Evolutionary conservation across 2,329 filamentous ascomycete genomes (phyloP), one percentile per base, ranked within the genome.

Genomic region (Pseudogymnoascus destructans): DNA sequence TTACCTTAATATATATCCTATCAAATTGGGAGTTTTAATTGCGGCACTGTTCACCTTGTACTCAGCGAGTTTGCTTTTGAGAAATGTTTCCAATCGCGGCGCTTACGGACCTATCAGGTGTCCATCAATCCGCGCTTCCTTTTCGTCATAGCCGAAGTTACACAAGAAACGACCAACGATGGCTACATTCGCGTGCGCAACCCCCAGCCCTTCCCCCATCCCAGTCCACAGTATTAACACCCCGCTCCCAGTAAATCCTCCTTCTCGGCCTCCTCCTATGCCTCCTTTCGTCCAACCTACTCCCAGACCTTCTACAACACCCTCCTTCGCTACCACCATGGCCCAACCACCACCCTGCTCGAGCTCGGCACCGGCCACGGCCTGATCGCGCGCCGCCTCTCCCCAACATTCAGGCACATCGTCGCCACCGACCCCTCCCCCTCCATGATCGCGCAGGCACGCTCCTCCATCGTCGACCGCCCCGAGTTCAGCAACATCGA

Each of bases 311-410:
- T 85, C 27, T 83, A 78, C 69, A 72, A 73, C 57, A 75, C 71
- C 15, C 69, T 85, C 8, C 72, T 85, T 10, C 66, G 67, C 19
- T 84, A 79, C 67, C 79, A 84, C 67, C 70, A 72, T 21, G 65
- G 66, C 61, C 17, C 71, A 64, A 60, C 66, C 8, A 66, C 65
- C 2, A 65, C 70, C 17, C 70, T 70, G 57, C 67, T 85, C 7
- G 83, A 86, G 66, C 71, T 86, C n/a, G 82, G 83, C 55, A 82
- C 79, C 63, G 82, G 82, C 2, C 81, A 82, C 61, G 82, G 81
- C 19, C 71, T 79, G 56, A 75, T 82, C 19, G 72, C 79, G 5
- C 76, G 79, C 6, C 73, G 74, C 23, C 70, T 86, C 27, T 73
- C 76, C 55, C 70, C 73, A n/a, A 68, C 72, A 62, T 85, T 85